Conservation (phyloP, 345 rosid species). For the Adansonia digitata region DNA sequence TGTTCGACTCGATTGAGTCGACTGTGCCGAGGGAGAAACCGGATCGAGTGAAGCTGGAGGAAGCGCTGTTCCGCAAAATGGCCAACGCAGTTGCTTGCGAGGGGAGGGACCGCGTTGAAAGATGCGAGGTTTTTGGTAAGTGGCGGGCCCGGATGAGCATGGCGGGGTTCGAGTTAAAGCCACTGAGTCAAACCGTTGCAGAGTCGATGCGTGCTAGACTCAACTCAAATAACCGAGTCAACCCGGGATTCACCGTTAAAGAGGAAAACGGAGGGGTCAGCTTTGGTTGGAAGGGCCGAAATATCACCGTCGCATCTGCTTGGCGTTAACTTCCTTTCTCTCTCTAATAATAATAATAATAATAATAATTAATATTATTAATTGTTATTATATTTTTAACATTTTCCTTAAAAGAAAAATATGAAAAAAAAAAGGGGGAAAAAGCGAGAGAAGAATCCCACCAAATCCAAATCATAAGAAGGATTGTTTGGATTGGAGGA, state of each 20-base stretch:
- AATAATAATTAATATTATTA: constrained; percentile 26
- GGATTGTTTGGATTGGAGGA: constrained; percentile 35
- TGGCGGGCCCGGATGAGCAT: constrained; percentile 9
- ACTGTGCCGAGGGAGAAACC: constrained; percentile 36
- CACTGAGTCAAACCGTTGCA: constrained; percentile 46
- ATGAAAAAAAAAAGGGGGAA: constrained; percentile 9
- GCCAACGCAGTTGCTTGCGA: constrained; percentile 83
- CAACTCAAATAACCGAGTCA: constrained; percentile 37
- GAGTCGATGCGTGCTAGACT: constrained; percentile 59
- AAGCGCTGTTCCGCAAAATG: constrained; percentile 61
- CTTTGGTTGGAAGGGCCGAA: constrained; percentile 89
- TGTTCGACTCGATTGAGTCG: constrained; percentile 79
- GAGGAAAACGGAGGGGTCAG: constrained; percentile 79
- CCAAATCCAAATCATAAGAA: constrained; percentile 30
- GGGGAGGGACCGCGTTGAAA: constrained; percentile 75
- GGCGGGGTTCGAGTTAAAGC: constrained; percentile 68
- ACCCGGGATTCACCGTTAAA: constrained; percentile 74
- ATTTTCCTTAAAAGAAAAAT: constrained; percentile 33
- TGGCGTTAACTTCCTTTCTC: constrained; percentile 59
- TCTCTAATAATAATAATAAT: constrained; percentile 4
- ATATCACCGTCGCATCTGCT: constrained; percentile 95
- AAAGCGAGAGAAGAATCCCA: constrained; percentile 18
- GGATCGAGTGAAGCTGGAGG: constrained; percentile 56
- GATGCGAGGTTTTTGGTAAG: constrained; percentile 74
- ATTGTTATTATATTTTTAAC: constrained; percentile 34